Evolutionary conservation across 805 yeast species (phyloP), one percentile per base, ranked within the genome.

Genomic region (Grigorovia transvaalensis): DNA sequence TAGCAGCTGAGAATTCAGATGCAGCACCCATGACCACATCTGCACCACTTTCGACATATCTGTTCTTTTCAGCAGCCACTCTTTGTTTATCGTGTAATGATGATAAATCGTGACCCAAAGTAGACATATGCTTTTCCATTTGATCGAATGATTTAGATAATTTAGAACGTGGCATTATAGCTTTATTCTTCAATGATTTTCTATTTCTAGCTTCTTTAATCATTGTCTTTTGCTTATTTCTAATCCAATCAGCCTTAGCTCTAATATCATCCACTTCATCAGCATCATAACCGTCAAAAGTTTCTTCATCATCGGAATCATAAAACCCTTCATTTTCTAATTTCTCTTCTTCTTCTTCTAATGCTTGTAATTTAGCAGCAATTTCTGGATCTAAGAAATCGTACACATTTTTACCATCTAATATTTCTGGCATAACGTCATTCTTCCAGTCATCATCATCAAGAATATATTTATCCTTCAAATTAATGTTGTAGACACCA

Each of bases 401-500:
- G 72, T 89, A 91, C 53, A 93, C 96, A 67, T 93, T 93, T 74
- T 82, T 85, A 72, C 99, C 99, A 65, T 93, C 89, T 67, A 93
- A 74, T 51, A 93, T 78, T 75, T 93, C 99, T 29, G 99, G 99
- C 88, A 93, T 88, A 56, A 85, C 78, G 71, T 93, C 99, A 59
- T 88, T 81, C 78, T 91, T 91, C 99, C 99, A 93, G 57, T 88
- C 95, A 50, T 91, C 98, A 67, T 93, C 91, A 60, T 91, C 99
- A 60, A 93, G 76, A 56, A 93, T 60, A 71, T 95, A 93, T 64
- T 84, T 85, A 66, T 91, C 98, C 69, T 89, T 88, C 73, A 93
- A 76, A 74, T 93, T 89, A 66, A 93, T 80, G 74, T 89, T 93
- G 77, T 74, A 93, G 40, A 93, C 99, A 77, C 99, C 99, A 45